Evolutionary conservation across 2,329 filamentous ascomycete species (phyloP).

Genomic region (Aspergillus sp.): DNA sequence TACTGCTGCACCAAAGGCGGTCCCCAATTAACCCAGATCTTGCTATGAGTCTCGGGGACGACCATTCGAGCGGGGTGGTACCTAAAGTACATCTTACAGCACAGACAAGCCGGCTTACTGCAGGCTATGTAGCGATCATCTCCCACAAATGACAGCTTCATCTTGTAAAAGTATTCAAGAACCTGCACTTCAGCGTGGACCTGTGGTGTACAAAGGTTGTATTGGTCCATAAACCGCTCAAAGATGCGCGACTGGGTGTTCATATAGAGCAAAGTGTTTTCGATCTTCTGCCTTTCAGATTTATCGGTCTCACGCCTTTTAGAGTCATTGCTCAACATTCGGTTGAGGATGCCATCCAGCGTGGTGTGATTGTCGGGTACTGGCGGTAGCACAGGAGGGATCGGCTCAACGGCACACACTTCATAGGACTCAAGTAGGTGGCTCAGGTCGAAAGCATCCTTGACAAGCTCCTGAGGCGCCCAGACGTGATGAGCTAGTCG

Average conservation of each 20-base stretch:
- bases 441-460: constrained; percentile 22
- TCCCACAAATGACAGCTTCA: constrained; percentile 26
- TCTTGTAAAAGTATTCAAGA: constrained; percentile 39
- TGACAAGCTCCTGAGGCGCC: constrained; percentile 32
- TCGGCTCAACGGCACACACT: constrained; percentile 17
- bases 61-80: constrained; percentile 21
- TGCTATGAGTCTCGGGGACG: constrained; percentile 18
- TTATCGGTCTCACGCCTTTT: constrained; percentile 6
- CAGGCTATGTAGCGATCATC: constrained; percentile 42
- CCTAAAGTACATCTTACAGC: constrained; percentile 32
- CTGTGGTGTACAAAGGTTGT: constrained; percentile 4
- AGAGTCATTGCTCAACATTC: constrained; percentile 16
- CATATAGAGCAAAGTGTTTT: constrained; percentile 18
- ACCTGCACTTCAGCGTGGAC: constrained; percentile 43
- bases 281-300: constrained; percentile 6
- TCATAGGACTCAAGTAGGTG: constrained; percentile 22
- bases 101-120: constrained; percentile 47
- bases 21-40: constrained; percentile 22
- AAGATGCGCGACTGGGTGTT: constrained; percentile 22
- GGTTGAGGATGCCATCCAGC: constrained; percentile 15
- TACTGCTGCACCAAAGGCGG: constrained; percentile 13
- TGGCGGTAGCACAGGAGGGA: constrained; percentile 9
- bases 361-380: constrained; percentile 12
- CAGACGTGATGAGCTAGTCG: constrained; percentile 39
- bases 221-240: constrained; percentile 11